Evolutionary conservation across 176 grass and related monocot genomes (phyloP).

Genomic region (Carex kokanica): DNA sequence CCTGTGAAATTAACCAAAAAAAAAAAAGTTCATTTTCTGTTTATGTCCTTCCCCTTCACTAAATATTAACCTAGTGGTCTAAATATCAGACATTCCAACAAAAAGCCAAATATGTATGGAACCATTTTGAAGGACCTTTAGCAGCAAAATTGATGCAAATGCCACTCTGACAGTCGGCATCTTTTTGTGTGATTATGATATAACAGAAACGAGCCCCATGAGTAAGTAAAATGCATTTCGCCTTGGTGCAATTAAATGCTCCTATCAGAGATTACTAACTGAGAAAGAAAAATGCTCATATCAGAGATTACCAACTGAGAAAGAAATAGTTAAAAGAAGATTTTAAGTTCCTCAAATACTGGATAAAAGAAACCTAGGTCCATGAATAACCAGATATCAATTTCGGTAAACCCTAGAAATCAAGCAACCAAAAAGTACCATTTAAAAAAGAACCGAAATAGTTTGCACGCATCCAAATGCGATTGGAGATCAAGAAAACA

Average conservation of each 20-base stretch:
- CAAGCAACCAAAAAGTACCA: no score
- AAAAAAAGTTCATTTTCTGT: not conserved
- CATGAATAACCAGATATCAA: not conserved
- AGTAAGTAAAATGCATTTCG: not conserved
- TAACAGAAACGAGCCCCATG: not conserved
- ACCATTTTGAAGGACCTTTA: not conserved
- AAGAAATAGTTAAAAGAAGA: not conserved
- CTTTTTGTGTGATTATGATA: not conserved
- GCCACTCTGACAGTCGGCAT: not conserved
- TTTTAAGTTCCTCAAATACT: not conserved
- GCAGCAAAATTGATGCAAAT: not conserved
- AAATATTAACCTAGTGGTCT: not conserved
- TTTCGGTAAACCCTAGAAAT: constrained; percentile 24
- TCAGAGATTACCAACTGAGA: not conserved
- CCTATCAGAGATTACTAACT: not conserved
- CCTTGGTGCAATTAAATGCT: not conserved
- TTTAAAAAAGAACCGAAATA: no score
- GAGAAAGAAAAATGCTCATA: not conserved
- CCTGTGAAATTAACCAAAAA: not conserved
- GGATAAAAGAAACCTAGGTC: not conserved
- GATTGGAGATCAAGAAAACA: not conserved
- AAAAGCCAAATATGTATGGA: not conserved
- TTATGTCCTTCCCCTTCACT: not conserved
- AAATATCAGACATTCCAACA: not conserved
- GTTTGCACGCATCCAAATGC: not conserved